Conservation (phyloP, 2,329 filamentous ascomycete genomes). For the Trichophyton rubrum region DNA sequence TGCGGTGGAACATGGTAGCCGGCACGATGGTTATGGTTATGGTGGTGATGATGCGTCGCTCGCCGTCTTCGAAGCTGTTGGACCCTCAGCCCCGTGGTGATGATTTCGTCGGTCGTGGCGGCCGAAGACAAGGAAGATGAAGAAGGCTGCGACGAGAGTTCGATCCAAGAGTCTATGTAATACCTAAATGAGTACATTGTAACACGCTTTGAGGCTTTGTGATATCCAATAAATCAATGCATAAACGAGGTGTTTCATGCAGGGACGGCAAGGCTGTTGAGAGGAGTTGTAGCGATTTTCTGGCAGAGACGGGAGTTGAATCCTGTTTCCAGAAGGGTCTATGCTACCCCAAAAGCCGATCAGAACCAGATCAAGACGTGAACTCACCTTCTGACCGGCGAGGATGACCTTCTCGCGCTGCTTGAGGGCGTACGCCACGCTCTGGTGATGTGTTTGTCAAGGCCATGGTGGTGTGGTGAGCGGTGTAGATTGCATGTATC, state of each 20-base stretch:
- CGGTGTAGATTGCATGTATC: background rate
- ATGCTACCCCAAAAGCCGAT: background rate
- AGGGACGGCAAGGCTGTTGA: background rate
- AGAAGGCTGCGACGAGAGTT: constrained; percentile 82
- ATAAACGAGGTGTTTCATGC: constrained; percentile 4
- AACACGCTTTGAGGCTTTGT: background rate
- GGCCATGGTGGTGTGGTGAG: background rate
- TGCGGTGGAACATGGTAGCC: constrained; percentile 25
- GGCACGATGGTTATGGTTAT: constrained; percentile 17
- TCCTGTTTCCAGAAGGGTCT: constrained; percentile 1
- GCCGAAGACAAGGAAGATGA: constrained; percentile 79
- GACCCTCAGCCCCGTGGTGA: constrained; percentile 74
- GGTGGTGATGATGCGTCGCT: constrained; percentile 42
- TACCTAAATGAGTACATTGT: constrained; percentile 35
- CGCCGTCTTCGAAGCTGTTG: constrained; percentile 52
- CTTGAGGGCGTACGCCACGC: background rate
- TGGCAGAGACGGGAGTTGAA: background rate
- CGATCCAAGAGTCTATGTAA: constrained; percentile 82
- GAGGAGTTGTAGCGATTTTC: background rate
- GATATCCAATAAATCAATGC: constrained; percentile 1
- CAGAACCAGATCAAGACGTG: constrained; percentile 1
- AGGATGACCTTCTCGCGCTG: background rate
- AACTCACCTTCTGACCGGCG: constrained; percentile 5
- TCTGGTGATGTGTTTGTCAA: background rate
- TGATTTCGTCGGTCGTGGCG: constrained; percentile 64